Base-by-base conservation (phyloP, 108 stramenopile species). In the Pseudonitzschia pungens region DNA sequence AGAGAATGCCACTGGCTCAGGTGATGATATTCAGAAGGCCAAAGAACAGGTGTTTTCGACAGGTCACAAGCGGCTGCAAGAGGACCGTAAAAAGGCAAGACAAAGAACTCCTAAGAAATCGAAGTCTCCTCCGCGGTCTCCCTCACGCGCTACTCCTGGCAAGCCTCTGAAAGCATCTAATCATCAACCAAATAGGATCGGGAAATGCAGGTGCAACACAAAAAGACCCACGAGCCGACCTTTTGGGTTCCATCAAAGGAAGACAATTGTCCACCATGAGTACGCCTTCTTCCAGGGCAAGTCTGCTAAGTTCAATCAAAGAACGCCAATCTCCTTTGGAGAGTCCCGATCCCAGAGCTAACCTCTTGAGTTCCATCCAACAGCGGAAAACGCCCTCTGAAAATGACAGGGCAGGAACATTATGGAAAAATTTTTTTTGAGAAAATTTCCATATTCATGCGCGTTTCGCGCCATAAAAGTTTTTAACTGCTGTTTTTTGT, bases 11-110 rank as follows among this genome's bases (percentile, higher is more conserved):
- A n/a, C n/a, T n/a, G n/a, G n/a, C n/a, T n/a, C n/a, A n/a, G n/a
- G n/a, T n/a, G n/a, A n/a, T n/a, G n/a, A n/a, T n/a, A n/a, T 93
- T 67, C 76, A 90, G 31, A 84, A 81, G 71, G 92, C 91, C 4
- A 78, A 85, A n/a, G 89, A 90, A 26, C 86, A 88, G 52, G 92
- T 93, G 3, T 70, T 80, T 36, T 76, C 72, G 24, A 78, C 82
- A 29, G 87, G 84, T 68, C 87, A 93, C 77, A 88, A 82, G 66
- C 88, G 90, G 73, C 77, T 80, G 58, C 83, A 84, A 4, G 82
- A 84, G 52, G 82, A 84, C 15, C 73, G 84, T 11, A 88, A 80
- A n/a, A 71, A 71, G 33, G 71, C 71, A 12, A 28, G 43, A n/a
- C 28, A 41, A 15, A 59, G 58, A 41, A 58, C 56, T 42, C 71